Evolutionary conservation across 441 rosid genomes (phyloP).

Genomic region (Croton setiger): DNA sequence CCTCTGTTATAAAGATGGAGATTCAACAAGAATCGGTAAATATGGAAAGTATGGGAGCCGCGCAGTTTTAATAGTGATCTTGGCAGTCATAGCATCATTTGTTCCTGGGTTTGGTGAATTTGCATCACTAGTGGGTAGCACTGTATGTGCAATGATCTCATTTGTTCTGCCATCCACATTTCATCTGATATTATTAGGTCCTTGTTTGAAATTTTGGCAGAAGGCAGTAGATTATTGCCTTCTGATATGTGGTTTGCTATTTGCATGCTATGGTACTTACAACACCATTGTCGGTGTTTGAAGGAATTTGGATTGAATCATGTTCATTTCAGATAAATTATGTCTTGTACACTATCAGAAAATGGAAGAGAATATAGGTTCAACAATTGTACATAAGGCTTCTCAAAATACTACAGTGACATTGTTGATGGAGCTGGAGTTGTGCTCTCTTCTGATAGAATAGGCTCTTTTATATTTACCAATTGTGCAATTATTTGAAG

Average conservation of each 20-base stretch:
- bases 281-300: constrained; percentile 44
- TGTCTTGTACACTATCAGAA: too few relatives aligned
- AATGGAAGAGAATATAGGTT: too few relatives aligned
- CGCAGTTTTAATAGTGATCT: constrained; percentile 44
- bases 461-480: too few relatives aligned
- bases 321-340: too few relatives aligned
- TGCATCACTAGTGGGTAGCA: constrained; percentile 75
- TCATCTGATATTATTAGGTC: constrained; percentile 65
- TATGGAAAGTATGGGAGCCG: constrained; percentile 37
- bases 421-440: too few relatives aligned
- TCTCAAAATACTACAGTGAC: too few relatives aligned
- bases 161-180: constrained; percentile 80
- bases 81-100: constrained; percentile 58
- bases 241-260: constrained; percentile 57
- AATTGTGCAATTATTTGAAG: too few relatives aligned
- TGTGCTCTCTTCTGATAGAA: too few relatives aligned
- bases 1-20: constrained; percentile 25
- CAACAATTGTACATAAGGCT: too few relatives aligned
- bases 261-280: constrained; percentile 69
- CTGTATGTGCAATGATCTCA: constrained; percentile 72
- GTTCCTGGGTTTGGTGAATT: constrained; percentile 74
- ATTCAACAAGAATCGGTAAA: constrained; percentile 32
- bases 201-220: constrained; percentile 55
- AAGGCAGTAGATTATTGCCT: constrained; percentile 55
- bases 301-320: constrained; percentile 6